A percentile compares a stretch with the other conserved stretches of the same genome.
phyloP scores from a whole-genome alignment of 169 alveolate species.

The Cryptosporidium sp. region DNA sequence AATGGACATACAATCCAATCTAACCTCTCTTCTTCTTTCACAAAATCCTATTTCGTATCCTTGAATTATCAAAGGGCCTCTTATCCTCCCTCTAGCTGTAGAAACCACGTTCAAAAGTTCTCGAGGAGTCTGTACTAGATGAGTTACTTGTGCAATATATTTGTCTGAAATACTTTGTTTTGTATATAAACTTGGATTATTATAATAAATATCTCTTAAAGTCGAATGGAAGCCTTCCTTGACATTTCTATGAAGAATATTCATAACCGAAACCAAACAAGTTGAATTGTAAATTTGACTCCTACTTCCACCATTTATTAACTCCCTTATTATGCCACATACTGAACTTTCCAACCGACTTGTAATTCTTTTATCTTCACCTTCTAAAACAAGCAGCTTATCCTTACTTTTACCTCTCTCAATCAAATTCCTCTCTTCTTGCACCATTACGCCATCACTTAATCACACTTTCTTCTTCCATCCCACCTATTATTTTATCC shows the following conservation, averaged over 20 bases:
- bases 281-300: neutral
- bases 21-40: constrained; percentile 4
- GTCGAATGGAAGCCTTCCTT: constrained; percentile 67
- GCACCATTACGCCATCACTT: neutral
- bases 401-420: neutral
- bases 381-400: neutral
- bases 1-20: constrained; percentile 51
- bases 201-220: constrained; percentile 51
- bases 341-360: constrained; percentile 18
- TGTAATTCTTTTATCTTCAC: constrained; percentile 7
- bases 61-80: constrained; percentile 49
- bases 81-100: constrained; percentile 63
- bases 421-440: neutral
- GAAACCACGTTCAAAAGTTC: constrained; percentile 65
- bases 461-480: neutral
- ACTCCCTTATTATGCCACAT: neutral
- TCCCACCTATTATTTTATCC: neutral
- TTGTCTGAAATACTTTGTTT: constrained; percentile 52
- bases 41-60: constrained; percentile 40
- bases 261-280: constrained; percentile 48
- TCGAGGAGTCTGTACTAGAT: constrained; percentile 36
- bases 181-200: constrained; percentile 51
- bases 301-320: neutral
- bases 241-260: constrained; percentile 49
- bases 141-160: constrained; percentile 50